phyloP scores from a whole-genome alignment of 1,139 yeast genomes.

The Pneumocystis canis region DNA sequence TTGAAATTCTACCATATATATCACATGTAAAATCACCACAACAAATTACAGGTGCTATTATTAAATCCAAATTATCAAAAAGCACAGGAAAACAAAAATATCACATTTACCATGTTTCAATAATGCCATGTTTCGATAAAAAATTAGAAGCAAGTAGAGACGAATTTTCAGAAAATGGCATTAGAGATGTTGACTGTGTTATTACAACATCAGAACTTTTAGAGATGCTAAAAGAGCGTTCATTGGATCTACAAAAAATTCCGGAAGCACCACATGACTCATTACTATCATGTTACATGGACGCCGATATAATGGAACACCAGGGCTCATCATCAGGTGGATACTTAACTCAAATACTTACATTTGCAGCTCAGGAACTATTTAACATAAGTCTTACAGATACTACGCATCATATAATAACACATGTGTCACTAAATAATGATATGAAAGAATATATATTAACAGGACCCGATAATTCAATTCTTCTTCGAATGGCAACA shows the following conservation, averaged over 20 bases:
- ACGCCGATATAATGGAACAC: conserved; percentile 27
- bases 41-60: conserved; percentile 70
- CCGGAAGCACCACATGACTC: conserved; percentile 3
- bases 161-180: conserved; percentile 33
- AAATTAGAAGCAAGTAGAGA: conserved; percentile 87
- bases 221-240: conserved; percentile 46
- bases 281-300: conserved; percentile 11
- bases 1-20: conserved; percentile 49
- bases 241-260: conserved; percentile 23
- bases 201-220: conserved; percentile 79
- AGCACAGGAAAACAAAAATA: conserved; percentile 25
- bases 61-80: conserved; percentile 43
- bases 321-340: conserved; percentile 78
- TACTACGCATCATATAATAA: conserved; percentile 15
- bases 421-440: conserved; percentile 45
- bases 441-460: conserved; percentile 63
- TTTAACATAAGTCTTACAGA: conserved; percentile 6
- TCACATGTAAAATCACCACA: conserved; percentile 70
- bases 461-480: conserved; percentile 24
- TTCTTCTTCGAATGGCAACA: conserved; percentile 10
- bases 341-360: conserved; percentile 32
- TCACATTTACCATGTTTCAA: conserved; percentile 57
- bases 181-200: conserved; percentile 77
- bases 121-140: conserved; percentile 97
- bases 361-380: conserved; percentile 12